These are phyloP conservation scores for Penicillium janthinellum DNA, from an alignment of 2,329 filamentous ascomycete species.

Conservation along the genomic window DNA sequence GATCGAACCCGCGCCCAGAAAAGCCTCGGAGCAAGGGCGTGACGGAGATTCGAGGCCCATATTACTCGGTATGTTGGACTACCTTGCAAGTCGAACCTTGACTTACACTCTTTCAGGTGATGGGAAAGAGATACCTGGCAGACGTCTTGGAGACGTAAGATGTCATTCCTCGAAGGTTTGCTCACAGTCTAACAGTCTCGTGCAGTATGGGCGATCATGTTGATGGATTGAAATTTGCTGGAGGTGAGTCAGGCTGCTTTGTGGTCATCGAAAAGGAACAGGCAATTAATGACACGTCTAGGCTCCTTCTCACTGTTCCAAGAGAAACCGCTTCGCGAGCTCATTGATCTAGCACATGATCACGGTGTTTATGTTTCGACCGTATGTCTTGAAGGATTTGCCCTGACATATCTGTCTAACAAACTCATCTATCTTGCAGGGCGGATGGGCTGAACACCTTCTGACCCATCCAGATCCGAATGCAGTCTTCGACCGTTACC, in stretches of 20 bases:
- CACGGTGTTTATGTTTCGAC: constrained; percentile 58
- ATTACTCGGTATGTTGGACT: constrained; percentile 49
- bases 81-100: neutral
- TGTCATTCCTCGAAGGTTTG: too few species aligned
- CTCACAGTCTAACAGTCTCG: too few species aligned
- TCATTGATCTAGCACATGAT: constrained; percentile 54
- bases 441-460: constrained; percentile 58
- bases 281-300: constrained; percentile 14
- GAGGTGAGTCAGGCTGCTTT: constrained; percentile 32
- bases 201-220: constrained; percentile 56
- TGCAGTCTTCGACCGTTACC: constrained; percentile 54
- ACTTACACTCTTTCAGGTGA: constrained; percentile 36
- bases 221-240: constrained; percentile 59
- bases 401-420: neutral
- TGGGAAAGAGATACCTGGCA: constrained; percentile 55
- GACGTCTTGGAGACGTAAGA: constrained; percentile 57
- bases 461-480: constrained; percentile 51
- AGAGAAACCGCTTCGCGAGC: constrained; percentile 48
- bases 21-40: constrained; percentile 55
- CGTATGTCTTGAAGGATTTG: constrained; percentile 26
- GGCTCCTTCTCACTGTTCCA: constrained; percentile 56
- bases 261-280: neutral
- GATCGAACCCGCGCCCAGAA: constrained; percentile 51
- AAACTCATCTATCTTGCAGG: constrained; percentile 25
- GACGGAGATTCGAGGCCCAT: constrained; percentile 59